Base-by-base conservation (phyloP, 441 rosid species). In the Geranium incanum region DNA sequence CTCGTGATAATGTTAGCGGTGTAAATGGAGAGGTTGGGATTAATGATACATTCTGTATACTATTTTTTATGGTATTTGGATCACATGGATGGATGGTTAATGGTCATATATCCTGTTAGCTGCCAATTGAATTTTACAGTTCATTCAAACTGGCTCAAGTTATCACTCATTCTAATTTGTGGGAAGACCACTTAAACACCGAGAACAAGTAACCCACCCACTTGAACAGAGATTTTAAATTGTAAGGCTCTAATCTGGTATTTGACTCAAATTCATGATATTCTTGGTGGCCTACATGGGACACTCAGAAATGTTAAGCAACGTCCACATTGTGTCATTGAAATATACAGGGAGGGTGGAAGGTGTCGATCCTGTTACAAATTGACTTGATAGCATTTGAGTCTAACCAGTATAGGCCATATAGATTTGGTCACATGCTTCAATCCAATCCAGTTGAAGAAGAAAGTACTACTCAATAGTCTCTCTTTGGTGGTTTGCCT, bases 21-120 rank as follows among this genome's bases (percentile, higher is more conserved):
- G 84, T 84, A 74, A 81, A 81, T 84, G 85, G 78, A 79, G 78
- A 50, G 59, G 38, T 77, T 73, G 78, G 76, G 81, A 78, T 82
- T 82, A 84, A 87, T 87, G 86, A 78, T 78, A 84, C 75, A 23
- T 6, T 59, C 28, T 50, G 21, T 64, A 69, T 28, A 28, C 33
- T 80, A 81, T 71, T 68, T n/a, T 70, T n/a, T 43, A 11, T 66
- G 66, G 36, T 48, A 13, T 2, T 39, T 39, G n/a, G 11, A 50
- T 50, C 18, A 12, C 16, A n/a, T 50, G 59, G 59, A n/a, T 50
- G 43, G 4, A n/a, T 50, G 43, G 4, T 59, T 64, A 48, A 28
- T 76, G 16, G 15, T 59, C 28, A 9, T 8, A 70, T 52, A 12
- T 50, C 15, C 18, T 5, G 16, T 50, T 50, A 12, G 59, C 4